Evolutionary conservation across 331 rosid species (phyloP).

Genomic region (Telfairia occidentalis): DNA sequence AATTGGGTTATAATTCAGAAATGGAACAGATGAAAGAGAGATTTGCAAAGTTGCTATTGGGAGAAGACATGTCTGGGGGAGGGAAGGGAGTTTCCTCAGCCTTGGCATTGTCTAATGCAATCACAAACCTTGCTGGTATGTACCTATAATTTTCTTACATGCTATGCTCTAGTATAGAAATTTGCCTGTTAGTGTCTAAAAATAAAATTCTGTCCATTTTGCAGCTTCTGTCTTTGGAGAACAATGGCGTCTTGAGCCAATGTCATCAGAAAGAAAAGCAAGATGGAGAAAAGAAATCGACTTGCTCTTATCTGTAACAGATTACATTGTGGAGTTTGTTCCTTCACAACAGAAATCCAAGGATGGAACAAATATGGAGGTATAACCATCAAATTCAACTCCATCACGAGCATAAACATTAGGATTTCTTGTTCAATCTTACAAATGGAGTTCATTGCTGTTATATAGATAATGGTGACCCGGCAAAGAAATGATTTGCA

Average conservation of each 20-base stretch:
- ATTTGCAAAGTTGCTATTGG: slow-evolving; percentile 75
- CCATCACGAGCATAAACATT: background rate
- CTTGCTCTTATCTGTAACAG: slow-evolving; percentile 78
- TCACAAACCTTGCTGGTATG: slow-evolving; percentile 90
- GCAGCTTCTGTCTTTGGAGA: slow-evolving; percentile 94
- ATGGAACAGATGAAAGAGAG: slow-evolving; percentile 90
- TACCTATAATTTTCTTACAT: background rate
- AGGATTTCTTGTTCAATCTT: background rate
- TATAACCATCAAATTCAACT: slow-evolving; percentile 7
- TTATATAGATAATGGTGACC: slow-evolving; percentile 75
- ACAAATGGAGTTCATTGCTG: slow-evolving; percentile 15
- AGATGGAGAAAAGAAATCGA: slow-evolving; percentile 85
- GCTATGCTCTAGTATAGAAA: background rate
- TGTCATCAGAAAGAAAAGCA: slow-evolving; percentile 60
- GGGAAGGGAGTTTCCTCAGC: slow-evolving; percentile 97
- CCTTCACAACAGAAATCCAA: slow-evolving; percentile 68
- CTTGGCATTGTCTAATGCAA: slow-evolving; percentile 90
- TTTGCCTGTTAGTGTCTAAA: background rate
- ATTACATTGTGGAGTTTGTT: slow-evolving; percentile 81
- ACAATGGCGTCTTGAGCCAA: slow-evolving; percentile 79
- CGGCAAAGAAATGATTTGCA: slow-evolving; percentile 81
- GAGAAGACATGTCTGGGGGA: slow-evolving; percentile 99
- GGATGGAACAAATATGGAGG: slow-evolving; percentile 90
- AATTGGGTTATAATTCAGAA: slow-evolving; percentile 49
- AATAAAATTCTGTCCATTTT: background rate